Evolutionary conservation across 371 early-diverging fungal species (phyloP), one percentile per base, ranked within the genome.

Genomic region (Parasitella parasitica): DNA sequence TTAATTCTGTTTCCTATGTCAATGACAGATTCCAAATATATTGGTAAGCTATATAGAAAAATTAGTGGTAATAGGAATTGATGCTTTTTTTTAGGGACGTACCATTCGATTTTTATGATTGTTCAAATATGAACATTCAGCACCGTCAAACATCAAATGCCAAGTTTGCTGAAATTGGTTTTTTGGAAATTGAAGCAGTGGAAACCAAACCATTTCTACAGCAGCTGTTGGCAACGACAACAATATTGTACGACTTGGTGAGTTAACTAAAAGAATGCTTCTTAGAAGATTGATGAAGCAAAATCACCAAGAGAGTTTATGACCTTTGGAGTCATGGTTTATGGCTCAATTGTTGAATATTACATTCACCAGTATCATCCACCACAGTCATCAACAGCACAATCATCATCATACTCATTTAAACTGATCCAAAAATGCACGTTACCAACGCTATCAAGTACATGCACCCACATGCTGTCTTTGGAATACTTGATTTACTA

Each of bases 221-320:
- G 34, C 62, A 53, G 35, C 61, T 43, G 54, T 4, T 36, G 26
- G 34, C 20, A 54, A 54, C 8, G 62, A 61, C 9, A 48, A 61
- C 12, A 36, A 54, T n/a, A 30, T 39, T 11, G 48, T 61, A 12
- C 48, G 50, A 36, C 48, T 54, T 48, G 62, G 46, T 36, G 55
- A 54, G 54, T 54, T 61, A 32, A 61, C 35, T 48, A 61, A 61
- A 48, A 61, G 22, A 61, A 54, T 54, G 62, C 54, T 61, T 54
- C 49, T 48, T 54, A 55, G 54, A 61, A 54, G 46, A 36, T 32
- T 61, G 8, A 32, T 54, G 37, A 48, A 28, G 49, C 55, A 36
- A 61, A 61, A 35, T 46, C 34, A 22, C 35, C 32, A 54, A 61
- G 36, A 36, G 55, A 54, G 49, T 48, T 46, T 32, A 58, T 58